Evolutionary conservation across 75 land plant species (phyloP).

Genomic region (Selaginella tamariscina): DNA sequence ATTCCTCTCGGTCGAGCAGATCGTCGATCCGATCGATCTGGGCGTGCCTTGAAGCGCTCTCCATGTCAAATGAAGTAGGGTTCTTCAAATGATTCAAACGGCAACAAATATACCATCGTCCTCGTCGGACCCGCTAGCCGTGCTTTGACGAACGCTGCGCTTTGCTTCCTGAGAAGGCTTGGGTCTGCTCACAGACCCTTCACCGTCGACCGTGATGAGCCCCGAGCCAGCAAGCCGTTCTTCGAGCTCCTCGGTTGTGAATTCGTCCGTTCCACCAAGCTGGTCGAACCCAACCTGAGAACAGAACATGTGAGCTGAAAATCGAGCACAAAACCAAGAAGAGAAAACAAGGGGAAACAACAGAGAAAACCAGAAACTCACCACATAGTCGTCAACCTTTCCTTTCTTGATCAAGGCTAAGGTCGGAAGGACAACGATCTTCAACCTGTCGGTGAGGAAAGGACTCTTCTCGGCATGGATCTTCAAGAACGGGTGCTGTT

Average conservation of each 20-base stretch:
- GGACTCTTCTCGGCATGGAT: constrained; percentile 98
- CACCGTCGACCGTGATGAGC: constrained; percentile 59
- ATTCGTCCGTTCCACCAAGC: constrained; percentile 92
- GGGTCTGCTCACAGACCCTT: constrained; percentile 37
- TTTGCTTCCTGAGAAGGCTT: neutral
- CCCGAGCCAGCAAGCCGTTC: constrained; percentile 73
- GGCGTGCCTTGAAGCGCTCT: too few species aligned
- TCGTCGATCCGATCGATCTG: too few species aligned
- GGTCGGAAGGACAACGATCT: constrained; percentile 80
- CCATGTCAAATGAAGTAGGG: too few species aligned
- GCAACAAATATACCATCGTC: too few species aligned
- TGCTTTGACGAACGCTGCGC: constrained; percentile 4
- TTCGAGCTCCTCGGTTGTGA: constrained; percentile 88
- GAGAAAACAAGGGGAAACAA: too few species aligned
- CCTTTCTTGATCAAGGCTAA: constrained; percentile 89
- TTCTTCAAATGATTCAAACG: too few species aligned
- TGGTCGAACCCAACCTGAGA: constrained; percentile 88
- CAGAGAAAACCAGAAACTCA: constrained; percentile 26
- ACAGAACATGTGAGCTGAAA: neutral
- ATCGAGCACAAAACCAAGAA: neutral
- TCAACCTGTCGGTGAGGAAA: constrained; percentile 76
- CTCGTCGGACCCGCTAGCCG: neutral
- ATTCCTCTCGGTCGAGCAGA: too few species aligned
- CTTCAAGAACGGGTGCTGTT: constrained; percentile 84
- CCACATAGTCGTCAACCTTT: constrained; percentile 98